Conservation (phyloP, 2,329 filamentous ascomycete genomes). For the Penicillium sp. region DNA sequence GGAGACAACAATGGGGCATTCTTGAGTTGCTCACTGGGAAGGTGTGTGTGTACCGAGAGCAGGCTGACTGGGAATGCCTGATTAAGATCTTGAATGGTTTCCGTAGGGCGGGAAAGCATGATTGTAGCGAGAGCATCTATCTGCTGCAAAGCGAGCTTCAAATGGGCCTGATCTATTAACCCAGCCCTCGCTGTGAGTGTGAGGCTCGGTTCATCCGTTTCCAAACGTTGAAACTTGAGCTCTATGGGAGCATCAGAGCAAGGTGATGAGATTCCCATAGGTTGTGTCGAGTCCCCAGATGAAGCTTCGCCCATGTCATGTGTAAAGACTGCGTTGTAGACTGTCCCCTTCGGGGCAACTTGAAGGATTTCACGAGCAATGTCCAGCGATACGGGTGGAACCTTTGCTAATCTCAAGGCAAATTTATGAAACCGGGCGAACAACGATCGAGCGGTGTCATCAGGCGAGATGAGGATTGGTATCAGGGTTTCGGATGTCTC, state of each 20-base stretch:
- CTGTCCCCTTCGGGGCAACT: not conserved
- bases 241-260: not conserved
- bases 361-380: not conserved
- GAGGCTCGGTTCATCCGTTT: not conserved
- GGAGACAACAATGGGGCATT: not conserved
- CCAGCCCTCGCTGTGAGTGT: not conserved
- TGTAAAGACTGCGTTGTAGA: not conserved
- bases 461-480: not conserved
- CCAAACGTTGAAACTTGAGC: not conserved
- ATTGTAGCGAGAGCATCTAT: not conserved
- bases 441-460: not conserved
- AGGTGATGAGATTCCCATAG: not conserved
- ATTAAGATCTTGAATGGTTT: not conserved
- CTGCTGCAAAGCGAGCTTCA: not conserved
- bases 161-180: not conserved
- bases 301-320: not conserved
- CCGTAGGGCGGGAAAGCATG: not conserved
- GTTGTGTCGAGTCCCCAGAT: not conserved
- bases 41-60: not conserved
- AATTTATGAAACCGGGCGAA: not conserved
- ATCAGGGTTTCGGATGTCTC: not conserved
- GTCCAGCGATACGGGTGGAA: not conserved
- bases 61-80: not conserved
- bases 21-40: not conserved
- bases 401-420: not conserved